Evolutionary conservation across 2,329 filamentous ascomycete species (phyloP).

Genomic region (Coniochaeta prunicola): DNA sequence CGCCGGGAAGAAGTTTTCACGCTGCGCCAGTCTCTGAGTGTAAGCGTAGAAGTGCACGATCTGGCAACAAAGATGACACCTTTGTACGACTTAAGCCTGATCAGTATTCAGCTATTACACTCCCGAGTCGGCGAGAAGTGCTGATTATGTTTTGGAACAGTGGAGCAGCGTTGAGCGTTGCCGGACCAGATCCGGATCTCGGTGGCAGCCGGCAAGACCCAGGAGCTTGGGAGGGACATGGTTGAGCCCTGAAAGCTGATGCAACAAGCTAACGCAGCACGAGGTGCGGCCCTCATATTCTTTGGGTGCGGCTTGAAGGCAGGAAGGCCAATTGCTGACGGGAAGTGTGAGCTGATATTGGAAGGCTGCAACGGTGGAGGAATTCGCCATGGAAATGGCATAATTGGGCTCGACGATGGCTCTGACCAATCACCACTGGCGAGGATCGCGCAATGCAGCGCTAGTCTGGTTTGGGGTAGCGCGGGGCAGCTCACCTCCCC

Average conservation of each 20-base stretch:
- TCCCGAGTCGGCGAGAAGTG: no score
- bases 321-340: neutral
- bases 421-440: slow-evolving; percentile 13
- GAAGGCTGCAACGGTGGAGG: neutral
- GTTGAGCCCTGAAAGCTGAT: neutral
- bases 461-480: slow-evolving; percentile 14
- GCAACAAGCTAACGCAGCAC: neutral
- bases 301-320: no score
- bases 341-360: no score
- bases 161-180: neutral
- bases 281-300: neutral
- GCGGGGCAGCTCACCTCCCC: slow-evolving; percentile 15
- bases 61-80: no score
- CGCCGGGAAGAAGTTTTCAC: no score
- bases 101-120: no score
- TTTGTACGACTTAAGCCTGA: no score
- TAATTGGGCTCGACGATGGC: slow-evolving; percentile 10
- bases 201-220: neutral
- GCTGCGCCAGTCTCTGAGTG: no score
- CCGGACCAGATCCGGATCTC: neutral
- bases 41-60: no score
- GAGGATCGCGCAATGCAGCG: slow-evolving; percentile 19
- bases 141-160: neutral
- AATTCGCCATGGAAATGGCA: slow-evolving; percentile 13
- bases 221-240: neutral